Evolutionary conservation across 2,329 filamentous ascomycete genomes (phyloP).

Genomic region (Cercospora zeae-maydis): DNA sequence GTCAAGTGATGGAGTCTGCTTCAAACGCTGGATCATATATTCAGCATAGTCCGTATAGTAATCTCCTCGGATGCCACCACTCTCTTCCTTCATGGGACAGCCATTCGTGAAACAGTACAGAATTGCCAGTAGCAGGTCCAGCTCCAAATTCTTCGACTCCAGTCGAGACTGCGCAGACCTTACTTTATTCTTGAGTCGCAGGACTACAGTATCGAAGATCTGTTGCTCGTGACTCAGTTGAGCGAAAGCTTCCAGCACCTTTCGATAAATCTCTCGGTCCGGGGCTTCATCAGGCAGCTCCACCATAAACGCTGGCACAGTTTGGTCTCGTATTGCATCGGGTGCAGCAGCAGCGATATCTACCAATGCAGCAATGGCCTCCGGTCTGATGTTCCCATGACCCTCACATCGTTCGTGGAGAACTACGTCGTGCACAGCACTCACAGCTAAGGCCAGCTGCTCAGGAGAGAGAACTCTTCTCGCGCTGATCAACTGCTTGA

Average conservation of each 20-base stretch:
- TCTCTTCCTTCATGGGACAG: conserved; percentile 44
- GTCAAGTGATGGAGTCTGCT: conserved; percentile 35
- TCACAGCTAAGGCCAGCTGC: conserved; percentile 50
- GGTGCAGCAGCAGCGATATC: conserved; percentile 62
- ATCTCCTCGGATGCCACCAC: conserved; percentile 36
- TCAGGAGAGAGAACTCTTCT: conserved; percentile 42
- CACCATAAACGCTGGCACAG: conserved; percentile 64
- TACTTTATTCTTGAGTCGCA: conserved; percentile 62
- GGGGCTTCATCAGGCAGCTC: conserved; percentile 52
- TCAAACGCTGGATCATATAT: conserved; percentile 41
- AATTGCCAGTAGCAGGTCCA: conserved; percentile 58
- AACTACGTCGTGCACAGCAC: conserved; percentile 59
- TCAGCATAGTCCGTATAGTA: conserved; percentile 49
- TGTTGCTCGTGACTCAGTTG: conserved; percentile 61
- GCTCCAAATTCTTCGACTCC: conserved; percentile 53
- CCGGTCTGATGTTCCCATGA: conserved; percentile 55
- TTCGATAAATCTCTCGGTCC: conserved; percentile 49
- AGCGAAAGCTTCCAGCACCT: conserved; percentile 60
- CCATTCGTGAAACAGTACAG: conserved; percentile 59
- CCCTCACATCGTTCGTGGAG: conserved; percentile 56
- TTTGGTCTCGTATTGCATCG: conserved; percentile 59
- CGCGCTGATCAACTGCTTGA: conserved; percentile 44
- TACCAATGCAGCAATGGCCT: conserved; percentile 57
- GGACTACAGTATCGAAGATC: conserved; percentile 61
- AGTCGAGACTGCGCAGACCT: conserved; percentile 53